Evolutionary conservation across 176 grass and related monocot genomes (phyloP), one percentile per base, ranked within the genome.

Genomic region (Tillandsia leiboldiana): DNA sequence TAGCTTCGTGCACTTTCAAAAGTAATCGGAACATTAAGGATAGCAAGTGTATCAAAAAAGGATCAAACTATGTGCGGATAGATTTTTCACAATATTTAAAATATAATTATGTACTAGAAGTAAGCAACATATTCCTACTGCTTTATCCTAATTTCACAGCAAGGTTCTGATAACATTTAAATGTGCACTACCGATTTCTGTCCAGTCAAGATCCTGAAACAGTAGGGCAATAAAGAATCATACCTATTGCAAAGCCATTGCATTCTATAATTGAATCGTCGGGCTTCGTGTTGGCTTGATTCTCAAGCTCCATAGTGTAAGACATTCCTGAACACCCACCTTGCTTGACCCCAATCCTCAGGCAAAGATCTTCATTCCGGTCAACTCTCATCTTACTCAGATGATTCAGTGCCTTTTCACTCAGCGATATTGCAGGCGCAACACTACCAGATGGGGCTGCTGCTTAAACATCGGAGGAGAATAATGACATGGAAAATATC

Each of bases 321-420:
- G 94, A 99, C 94, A 99, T 99, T 66, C 94, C 94, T 48, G 94
- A 99, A 70, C 94, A 99, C 64, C 94, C 94, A 57, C 94, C 94
- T 65, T 99, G 94, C 72, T 81, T 99, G 70, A 99, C 94, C 27
- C 94, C 94, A 78, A 99, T 99, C 86, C 94, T 90, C 54, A 99
- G 66, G 62, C 87, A 99, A 48, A 99, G 70, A 82, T 99, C 94
- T 75, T 90, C 87, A 53, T 88, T 86, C 48, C 69, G 73, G 66
- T 93, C 89, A 33, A 64, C n/a, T 72, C 94, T 92, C 87, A 99
- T 90, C 78, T 49, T 99, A 14, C 77, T 86, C 47, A 99, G 82
- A 93, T 99, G 89, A 53, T 83, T 93, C 66, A 86, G 28, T 1
- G 94, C 94, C 51, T 99, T 93, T 11, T 99, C 94, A 27, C 70